phyloP scores from a whole-genome alignment of 164 flowering plant species.

The Piper betle region DNA sequence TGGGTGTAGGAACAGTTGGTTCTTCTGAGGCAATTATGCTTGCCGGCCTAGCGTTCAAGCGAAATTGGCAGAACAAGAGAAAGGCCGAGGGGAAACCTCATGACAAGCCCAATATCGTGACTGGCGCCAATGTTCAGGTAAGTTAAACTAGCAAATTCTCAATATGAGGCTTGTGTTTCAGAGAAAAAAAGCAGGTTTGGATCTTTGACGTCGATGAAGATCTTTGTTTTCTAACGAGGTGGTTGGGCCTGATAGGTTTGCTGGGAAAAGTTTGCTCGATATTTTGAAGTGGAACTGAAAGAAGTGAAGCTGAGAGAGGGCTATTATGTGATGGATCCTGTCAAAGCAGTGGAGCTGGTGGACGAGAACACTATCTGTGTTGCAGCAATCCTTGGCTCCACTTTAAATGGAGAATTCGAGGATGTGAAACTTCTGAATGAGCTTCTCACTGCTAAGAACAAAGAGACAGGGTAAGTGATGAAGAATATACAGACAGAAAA shows the following conservation, averaged over 20 bases:
- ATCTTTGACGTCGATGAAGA: too few species aligned
- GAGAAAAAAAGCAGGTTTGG: not conserved
- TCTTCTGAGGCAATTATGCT: slow-evolving; percentile 42
- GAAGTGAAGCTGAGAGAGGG: slow-evolving; percentile 34
- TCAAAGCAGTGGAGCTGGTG: slow-evolving; percentile 31
- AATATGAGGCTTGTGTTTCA: not conserved
- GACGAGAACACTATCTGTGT: slow-evolving; percentile 42
- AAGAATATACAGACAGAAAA: too few species aligned
- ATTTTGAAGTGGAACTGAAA: slow-evolving; percentile 35
- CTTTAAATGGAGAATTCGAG: slow-evolving; percentile 37
- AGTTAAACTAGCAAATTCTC: not conserved
- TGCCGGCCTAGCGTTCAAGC: slow-evolving; percentile 37
- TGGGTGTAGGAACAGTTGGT: slow-evolving; percentile 35
- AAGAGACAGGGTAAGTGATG: slow-evolving; percentile 23
- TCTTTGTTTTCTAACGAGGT: not conserved
- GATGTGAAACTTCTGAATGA: slow-evolving; percentile 36
- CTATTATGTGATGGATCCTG: slow-evolving; percentile 36
- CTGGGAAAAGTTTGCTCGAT: slow-evolving; percentile 38
- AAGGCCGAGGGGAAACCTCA: slow-evolving; percentile 22
- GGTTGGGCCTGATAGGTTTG: slow-evolving; percentile 20
- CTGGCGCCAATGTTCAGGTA: slow-evolving; percentile 34
- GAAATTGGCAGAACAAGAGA: slow-evolving; percentile 33
- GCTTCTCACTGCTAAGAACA: slow-evolving; percentile 25
- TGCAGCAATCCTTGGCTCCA: slow-evolving; percentile 35
- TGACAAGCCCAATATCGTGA: slow-evolving; percentile 40